A percentile compares a stretch with the other conserved stretches of the same genome.
Conservation (phyloP, 805 yeast genomes). For the Jamesozyma hellenica region DNA sequence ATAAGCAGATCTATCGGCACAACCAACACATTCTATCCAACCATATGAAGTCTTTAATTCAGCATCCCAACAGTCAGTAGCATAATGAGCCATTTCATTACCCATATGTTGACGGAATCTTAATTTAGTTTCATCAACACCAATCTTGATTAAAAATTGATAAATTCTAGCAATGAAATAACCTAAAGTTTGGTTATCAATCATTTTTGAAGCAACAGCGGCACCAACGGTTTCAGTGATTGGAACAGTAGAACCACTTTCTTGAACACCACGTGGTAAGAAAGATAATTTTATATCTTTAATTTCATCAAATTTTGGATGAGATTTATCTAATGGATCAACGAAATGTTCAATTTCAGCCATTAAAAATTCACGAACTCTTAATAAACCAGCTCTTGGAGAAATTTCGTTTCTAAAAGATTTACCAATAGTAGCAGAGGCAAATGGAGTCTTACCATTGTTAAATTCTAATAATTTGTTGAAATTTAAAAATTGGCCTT, state of each 20-base stretch:
- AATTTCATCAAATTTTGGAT: constrained; percentile 69
- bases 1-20: constrained; percentile 98
- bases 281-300: constrained; percentile 63
- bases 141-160: constrained; percentile 73
- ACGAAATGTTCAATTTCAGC: constrained; percentile 99
- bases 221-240: constrained; percentile 68
- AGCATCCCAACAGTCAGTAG: constrained; percentile 99
- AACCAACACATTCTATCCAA: constrained; percentile 99
- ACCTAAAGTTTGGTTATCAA: constrained; percentile 95
- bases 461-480: constrained; percentile 87
- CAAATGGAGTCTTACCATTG: constrained; percentile 96
- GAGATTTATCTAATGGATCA: constrained; percentile 82
- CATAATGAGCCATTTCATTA: constrained; percentile 99
- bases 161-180: constrained; percentile 92
- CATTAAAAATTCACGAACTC: constrained; percentile 98
- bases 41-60: constrained; percentile 93
- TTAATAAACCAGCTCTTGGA: constrained; percentile 92
- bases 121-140: constrained; percentile 73
- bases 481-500: constrained; percentile 96
- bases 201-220: constrained; percentile 79
- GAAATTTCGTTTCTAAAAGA: constrained; percentile 98
- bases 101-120: constrained; percentile 98
- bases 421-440: constrained; percentile 98
- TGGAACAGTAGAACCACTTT: constrained; percentile 68
- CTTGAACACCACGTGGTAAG: constrained; percentile 81